Evolutionary conservation across 2,329 filamentous ascomycete genomes (phyloP).

Genomic region (Eutypa lata): DNA sequence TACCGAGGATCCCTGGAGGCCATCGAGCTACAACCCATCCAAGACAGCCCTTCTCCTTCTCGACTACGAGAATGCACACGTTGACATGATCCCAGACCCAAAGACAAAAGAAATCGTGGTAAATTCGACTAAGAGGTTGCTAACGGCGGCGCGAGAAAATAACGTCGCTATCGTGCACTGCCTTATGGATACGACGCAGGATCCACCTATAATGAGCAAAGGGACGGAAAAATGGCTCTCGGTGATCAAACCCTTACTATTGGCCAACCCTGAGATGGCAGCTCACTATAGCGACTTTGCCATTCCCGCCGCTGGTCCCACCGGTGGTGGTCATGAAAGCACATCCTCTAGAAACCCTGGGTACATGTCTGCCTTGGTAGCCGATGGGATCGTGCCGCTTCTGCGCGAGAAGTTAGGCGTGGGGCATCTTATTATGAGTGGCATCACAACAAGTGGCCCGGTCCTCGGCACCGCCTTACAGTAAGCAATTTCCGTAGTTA

Average conservation of each 20-base stretch:
- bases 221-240: constrained; percentile 5
- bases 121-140: constrained; percentile 5
- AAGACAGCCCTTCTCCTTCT: constrained; percentile 4
- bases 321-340: constrained; percentile 2
- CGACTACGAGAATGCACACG: constrained; percentile 11
- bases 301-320: neutral
- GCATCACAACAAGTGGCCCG: constrained; percentile 10
- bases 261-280: constrained; percentile 5
- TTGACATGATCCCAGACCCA: constrained; percentile 6
- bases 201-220: constrained; percentile 9
- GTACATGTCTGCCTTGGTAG: constrained; percentile 5
- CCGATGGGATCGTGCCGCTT: constrained; percentile 5
- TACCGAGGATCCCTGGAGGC: neutral
- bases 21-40: neutral
- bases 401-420: constrained; percentile 9
- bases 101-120: constrained; percentile 4
- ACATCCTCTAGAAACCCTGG: constrained; percentile 3
- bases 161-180: constrained; percentile 15
- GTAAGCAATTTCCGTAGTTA: too few species aligned
- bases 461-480: constrained; percentile 10
- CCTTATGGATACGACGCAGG: constrained; percentile 1
- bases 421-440: constrained; percentile 8
- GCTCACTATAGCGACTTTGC: constrained; percentile 6
- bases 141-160: constrained; percentile 9
- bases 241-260: constrained; percentile 7